Evolutionary conservation across 106 monocot species (phyloP), one percentile per base, ranked within the genome.

Genomic region (Apostasia shenzhenica): DNA sequence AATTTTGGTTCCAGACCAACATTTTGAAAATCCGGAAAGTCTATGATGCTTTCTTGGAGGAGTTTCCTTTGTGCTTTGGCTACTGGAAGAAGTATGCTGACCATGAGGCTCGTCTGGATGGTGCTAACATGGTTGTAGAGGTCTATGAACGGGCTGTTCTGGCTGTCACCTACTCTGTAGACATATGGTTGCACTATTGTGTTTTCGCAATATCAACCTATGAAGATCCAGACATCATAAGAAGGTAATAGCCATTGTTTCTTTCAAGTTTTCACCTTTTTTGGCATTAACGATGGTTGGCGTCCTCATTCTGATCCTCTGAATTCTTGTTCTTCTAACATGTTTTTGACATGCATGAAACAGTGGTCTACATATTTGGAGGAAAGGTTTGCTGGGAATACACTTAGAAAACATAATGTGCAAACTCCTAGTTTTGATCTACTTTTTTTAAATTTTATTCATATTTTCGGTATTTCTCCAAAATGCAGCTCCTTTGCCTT

Each of bases 21-120:
- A 90, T 92, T 65, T 8, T 75, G 41, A 97, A 92, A 59, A 84
- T 97, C 56, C 76, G 83, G 46, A 92, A 87, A 76, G 89, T 97
- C 46, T 97, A 97, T 74, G 97, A 92, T 80, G 78, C 87, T 45
- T 97, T 97, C 72, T 78, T 97, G 70, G 80, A 71, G 0, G 97
- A 97, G 53, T 97, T 97, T 76, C 97, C 97, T 41, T 81, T 97
- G 55, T 97, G 97, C 63, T 97, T 83, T 85, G 97, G 97, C 14
- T 97, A 92, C 73, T 97, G 97, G 97, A 97, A 97, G 72, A 97
- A 97, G 68, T 97, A 92, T 83, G 92, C 97, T 40, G 97, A 97
- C 69, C 92, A 97, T 62, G 97, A 89, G 78, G 86, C 58, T 54
- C 89, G 89, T 46, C 71, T 97, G 54, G 84, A 77, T 41, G 60